Evolutionary conservation across 106 monocot genomes (phyloP).

Genomic region (Dendrobium officinale): DNA sequence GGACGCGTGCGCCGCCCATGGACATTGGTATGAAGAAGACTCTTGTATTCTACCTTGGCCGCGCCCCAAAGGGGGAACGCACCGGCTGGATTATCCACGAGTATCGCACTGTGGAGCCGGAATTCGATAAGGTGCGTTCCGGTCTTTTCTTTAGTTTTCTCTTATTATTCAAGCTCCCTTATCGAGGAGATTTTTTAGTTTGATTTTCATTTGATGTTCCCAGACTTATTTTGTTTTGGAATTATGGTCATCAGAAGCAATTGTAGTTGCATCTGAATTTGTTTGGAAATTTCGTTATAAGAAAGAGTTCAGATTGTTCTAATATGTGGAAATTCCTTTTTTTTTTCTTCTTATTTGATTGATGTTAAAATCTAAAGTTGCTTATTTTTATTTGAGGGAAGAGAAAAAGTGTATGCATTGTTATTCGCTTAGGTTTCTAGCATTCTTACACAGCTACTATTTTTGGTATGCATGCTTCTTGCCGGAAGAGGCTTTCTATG

Average conservation of each 20-base stretch:
- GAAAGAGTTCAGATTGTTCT: neutral
- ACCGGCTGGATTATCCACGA: conserved; percentile 82
- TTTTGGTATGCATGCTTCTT: too few species aligned
- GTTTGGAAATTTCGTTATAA: neutral
- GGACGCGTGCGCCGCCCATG: neutral
- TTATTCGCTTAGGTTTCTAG: neutral
- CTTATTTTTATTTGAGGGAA: too few species aligned
- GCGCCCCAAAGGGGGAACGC: conserved; percentile 53
- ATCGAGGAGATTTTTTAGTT: neutral
- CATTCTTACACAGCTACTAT: too few species aligned
- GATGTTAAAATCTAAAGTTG: too few species aligned
- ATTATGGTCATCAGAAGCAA: neutral
- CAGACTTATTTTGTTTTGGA: neutral
- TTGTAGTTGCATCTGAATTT: neutral
- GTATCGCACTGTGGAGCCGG: conserved; percentile 47
- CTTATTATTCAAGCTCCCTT: neutral
- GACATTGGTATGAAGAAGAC: conserved; percentile 74
- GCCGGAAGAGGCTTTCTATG: neutral
- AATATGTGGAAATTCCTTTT: neutral
- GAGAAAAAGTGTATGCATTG: too few species aligned
- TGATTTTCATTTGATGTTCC: neutral
- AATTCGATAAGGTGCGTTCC: conserved; percentile 32
- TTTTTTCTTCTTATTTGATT: neutral
- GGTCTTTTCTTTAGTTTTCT: neutral
- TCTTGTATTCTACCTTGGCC: conserved; percentile 58